phyloP scores from a whole-genome alignment of 768 basidiomycete genomes.

The Leccinum arenicola region DNA sequence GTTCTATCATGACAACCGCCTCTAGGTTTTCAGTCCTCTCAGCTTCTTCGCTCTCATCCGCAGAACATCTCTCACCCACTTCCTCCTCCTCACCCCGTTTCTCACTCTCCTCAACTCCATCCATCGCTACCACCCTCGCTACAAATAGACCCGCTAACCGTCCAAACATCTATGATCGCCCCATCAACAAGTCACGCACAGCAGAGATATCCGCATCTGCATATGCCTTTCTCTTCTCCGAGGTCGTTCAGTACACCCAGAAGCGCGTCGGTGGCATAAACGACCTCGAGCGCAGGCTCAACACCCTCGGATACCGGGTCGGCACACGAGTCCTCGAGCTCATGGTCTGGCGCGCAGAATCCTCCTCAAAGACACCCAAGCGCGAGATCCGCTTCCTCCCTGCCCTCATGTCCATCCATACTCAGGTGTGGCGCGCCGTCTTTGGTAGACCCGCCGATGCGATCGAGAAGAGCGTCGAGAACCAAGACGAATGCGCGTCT shows the following conservation, averaged over 20 bases:
- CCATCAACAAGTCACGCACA: conserved; percentile 81
- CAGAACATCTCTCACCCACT: conserved; percentile 52
- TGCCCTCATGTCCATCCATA: conserved; percentile 90
- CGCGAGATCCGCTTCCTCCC: conserved; percentile 89
- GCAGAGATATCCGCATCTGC: conserved; percentile 82
- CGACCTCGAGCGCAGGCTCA: conserved; percentile 90
- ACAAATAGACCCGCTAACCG: conserved; percentile 43
- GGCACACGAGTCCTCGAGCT: conserved; percentile 86
- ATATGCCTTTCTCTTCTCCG: conserved; percentile 89
- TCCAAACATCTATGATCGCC: conserved; percentile 86
- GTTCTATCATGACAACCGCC: conserved; percentile 13
- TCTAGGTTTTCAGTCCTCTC: conserved; percentile 40
- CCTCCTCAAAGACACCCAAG: conserved; percentile 83
- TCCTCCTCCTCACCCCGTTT: conserved; percentile 38
- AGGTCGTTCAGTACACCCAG: conserved; percentile 94
- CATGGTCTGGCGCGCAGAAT: conserved; percentile 77
- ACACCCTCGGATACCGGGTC: conserved; percentile 89
- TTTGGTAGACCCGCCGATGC: conserved; percentile 94
- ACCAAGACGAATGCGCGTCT: conserved; percentile 87
- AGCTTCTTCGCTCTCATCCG: conserved; percentile 42
- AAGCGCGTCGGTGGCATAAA: conserved; percentile 92
- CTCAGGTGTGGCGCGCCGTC: conserved; percentile 91
- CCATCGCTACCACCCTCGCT: conserved; percentile 55
- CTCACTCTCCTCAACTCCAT: conserved; percentile 61
- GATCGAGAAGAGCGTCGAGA: conserved; percentile 94